Evolutionary conservation across 148 eudicot species (phyloP), one percentile per base, ranked within the genome.

Genomic region (Suaeda aralocaspica): DNA sequence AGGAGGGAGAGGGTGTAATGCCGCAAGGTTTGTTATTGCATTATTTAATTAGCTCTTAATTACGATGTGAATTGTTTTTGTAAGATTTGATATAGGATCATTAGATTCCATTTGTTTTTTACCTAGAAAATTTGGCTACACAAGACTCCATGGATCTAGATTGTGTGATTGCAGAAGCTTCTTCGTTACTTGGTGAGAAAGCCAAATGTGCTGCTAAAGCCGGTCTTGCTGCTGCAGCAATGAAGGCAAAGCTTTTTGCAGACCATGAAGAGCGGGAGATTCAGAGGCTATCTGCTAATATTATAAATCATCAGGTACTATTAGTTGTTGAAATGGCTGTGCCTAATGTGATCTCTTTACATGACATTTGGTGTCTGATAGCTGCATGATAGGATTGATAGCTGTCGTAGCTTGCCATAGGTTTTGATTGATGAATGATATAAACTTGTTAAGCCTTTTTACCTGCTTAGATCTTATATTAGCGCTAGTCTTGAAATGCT

Each of bases 181-280:
- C 77, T 64, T 64, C 88, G 36, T 66, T 90, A 58, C 78, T 89
- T 79, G 70, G 75, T 76, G 96, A 85, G 68, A 88, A 82, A 79
- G 90, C 88, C 67, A 87, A 71, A 66, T 75, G 70, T 77, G 98
- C 98, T 67, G 92, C 88, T 64, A 88, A 83, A 82, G 90, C 87
- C 77, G 98, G 96, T 75, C 90, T 93, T 72, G 78, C 88, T 81
- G 96, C 96, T 66, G 96, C 96, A 7, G 86, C 98, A 66, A 76
- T 87, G 21, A 93, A 93, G 79, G 92, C 96, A 69, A 93, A 93
- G 72, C 75, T 93, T 52, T 93, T 90, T 80, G 94, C 98, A 68
- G 98, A 93, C 66, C 98, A 93, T 58, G 98, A 93, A 85, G 98
- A 93, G 63, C 89, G 98, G 42, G 98, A 93, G 85, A 88, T 93